These are phyloP conservation scores for Pochonia chlamydosporia DNA, from an alignment of 2,329 filamentous ascomycete genomes.

Conservation along the genomic window DNA sequence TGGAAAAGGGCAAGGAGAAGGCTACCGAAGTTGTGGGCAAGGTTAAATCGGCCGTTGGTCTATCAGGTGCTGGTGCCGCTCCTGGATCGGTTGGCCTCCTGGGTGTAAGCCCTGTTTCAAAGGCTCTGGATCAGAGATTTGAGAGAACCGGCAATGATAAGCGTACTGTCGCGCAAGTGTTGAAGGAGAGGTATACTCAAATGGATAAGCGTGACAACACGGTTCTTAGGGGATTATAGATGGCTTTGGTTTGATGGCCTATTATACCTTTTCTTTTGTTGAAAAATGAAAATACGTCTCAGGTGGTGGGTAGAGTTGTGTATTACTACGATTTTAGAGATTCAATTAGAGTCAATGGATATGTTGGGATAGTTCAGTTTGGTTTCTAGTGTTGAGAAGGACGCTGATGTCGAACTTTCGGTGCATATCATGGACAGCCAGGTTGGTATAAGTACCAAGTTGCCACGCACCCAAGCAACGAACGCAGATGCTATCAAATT, in stretches of 20 bases:
- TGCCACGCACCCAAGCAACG: too few relatives aligned
- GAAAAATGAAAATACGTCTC: neutral
- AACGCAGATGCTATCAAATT: too few relatives aligned
- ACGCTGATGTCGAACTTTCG: neutral
- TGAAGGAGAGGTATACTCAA: conserved; percentile 50
- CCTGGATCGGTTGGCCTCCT: conserved; percentile 6
- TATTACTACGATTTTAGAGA: conserved; percentile 1
- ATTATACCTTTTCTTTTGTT: neutral
- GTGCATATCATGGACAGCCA: too few relatives aligned
- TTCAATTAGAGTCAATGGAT: neutral
- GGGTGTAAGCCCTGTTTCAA: conserved; percentile 36
- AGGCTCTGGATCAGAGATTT: conserved; percentile 47
- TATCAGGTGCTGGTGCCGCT: conserved; percentile 20
- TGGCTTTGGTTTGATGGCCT: conserved; percentile 1
- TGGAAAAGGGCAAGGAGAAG: conserved; percentile 36
- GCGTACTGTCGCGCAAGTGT: conserved; percentile 46
- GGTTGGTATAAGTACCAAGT: too few relatives aligned
- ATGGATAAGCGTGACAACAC: conserved; percentile 40
- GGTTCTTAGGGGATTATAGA: conserved; percentile 33
- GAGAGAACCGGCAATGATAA: conserved; percentile 34
- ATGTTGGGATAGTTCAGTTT: neutral
- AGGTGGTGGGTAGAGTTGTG: neutral
- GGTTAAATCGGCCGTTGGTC: conserved; percentile 28
- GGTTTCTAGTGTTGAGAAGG: neutral
- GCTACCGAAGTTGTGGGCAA: conserved; percentile 32